Evolutionary conservation across 2,329 filamentous ascomycete genomes (phyloP).

Genomic region (Dryadomyces quercus-mongolicae): DNA sequence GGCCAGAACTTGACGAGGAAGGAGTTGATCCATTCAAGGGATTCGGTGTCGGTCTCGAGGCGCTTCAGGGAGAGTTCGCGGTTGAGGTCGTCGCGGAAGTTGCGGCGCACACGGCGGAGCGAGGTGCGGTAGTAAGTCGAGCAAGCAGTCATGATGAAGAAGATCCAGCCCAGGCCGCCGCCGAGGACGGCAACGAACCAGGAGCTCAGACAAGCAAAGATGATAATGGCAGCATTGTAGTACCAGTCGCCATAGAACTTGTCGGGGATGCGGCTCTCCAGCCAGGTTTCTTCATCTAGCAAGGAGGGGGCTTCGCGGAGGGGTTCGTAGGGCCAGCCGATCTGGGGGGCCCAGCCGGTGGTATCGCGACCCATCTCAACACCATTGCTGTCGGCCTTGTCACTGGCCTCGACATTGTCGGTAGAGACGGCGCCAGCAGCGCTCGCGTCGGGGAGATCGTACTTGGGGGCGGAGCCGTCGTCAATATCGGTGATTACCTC

Average conservation of each 20-base stretch:
- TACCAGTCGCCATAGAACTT: slow-evolving; percentile 98
- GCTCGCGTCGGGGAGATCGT: slow-evolving; percentile 66
- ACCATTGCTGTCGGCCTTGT: slow-evolving; percentile 37
- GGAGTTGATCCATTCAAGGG: slow-evolving; percentile 97
- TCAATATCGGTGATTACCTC: slow-evolving; percentile 71
- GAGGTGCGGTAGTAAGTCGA: slow-evolving; percentile 96
- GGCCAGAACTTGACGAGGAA: slow-evolving; percentile 99
- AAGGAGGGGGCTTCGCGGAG: slow-evolving; percentile 51
- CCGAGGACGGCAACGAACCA: slow-evolving; percentile 86
- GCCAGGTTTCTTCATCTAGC: slow-evolving; percentile 76
- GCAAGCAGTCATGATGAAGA: slow-evolving; percentile 84
- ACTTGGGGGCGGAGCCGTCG: slow-evolving; percentile 54
- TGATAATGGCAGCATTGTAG: slow-evolving; percentile 87
- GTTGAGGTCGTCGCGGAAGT: slow-evolving; percentile 88
- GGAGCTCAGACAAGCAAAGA: slow-evolving; percentile 81
- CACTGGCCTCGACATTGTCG: slow-evolving; percentile 35
- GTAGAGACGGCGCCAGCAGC: slow-evolving; percentile 52
- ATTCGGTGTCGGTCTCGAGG: slow-evolving; percentile 83
- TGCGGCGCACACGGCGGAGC: slow-evolving; percentile 80
- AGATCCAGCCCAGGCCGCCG: slow-evolving; percentile 84
- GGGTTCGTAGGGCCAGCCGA: slow-evolving; percentile 56
- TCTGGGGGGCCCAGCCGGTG: slow-evolving; percentile 82
- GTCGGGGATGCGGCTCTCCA: slow-evolving; percentile 76
- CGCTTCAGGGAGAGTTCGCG: slow-evolving; percentile 73
- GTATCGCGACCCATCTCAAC: slow-evolving; percentile 38